Percentiles rank a stretch among this genome's conserved stretches.
These are phyloP conservation scores for Hylodesmum podocarpum DNA, from an alignment of 306 rosid genomes.

Conservation along the genomic window DNA sequence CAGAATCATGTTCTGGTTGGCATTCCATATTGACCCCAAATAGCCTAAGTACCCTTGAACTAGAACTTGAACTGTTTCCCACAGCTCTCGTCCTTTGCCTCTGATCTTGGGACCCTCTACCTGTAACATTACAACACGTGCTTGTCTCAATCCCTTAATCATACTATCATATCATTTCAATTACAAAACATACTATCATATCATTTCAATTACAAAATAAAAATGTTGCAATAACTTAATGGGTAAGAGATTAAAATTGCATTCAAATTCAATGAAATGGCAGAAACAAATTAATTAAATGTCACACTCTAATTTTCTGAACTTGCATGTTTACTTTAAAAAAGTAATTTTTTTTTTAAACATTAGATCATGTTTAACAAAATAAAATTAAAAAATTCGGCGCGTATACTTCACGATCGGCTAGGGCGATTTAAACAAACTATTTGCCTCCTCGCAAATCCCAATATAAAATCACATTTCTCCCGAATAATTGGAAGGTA, in stretches of 20 bases:
- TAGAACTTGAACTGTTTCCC: constrained; percentile 54
- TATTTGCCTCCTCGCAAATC: constrained; percentile 19
- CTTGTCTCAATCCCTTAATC: constrained; percentile 17
- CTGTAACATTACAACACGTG: constrained; percentile 43
- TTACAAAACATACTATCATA: too few relatives aligned
- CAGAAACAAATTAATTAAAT: constrained; percentile 21
- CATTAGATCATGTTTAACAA: too few relatives aligned
- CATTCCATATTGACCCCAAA: constrained; percentile 95
- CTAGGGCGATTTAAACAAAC: neutral
- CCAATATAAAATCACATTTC: constrained; percentile 35
- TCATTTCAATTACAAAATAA: neutral
- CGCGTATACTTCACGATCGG: constrained; percentile 20
- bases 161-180: neutral
- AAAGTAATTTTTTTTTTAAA: neutral
- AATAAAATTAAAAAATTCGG: neutral
- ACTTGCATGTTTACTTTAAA: neutral
- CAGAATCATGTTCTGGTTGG: constrained; percentile 53
- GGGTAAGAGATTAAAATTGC: too few relatives aligned
- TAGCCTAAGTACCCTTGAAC: constrained; percentile 75
- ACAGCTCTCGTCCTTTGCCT: constrained; percentile 46
- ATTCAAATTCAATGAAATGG: neutral
- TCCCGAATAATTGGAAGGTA: constrained; percentile 54
- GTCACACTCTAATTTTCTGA: constrained; percentile 37
- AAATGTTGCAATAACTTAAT: too few relatives aligned
- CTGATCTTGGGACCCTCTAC: constrained; percentile 40